Percentiles rank a stretch among this genome's conserved stretches.
Evolutionary conservation across 2,329 filamentous ascomycete genomes (phyloP).

Genomic region (Sporothrix humicola): DNA sequence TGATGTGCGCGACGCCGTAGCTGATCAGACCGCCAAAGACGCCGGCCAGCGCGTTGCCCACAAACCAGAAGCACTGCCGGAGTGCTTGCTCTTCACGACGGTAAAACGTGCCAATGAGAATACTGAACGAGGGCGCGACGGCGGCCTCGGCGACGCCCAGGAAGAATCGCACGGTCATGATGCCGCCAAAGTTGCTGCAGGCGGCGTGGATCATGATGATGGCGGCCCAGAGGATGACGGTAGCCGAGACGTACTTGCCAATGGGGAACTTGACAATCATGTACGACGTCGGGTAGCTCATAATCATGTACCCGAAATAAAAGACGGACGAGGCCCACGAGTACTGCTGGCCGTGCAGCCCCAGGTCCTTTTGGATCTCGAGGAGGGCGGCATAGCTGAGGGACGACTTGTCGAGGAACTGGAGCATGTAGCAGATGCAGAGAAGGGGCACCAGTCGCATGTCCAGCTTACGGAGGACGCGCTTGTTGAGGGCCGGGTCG

Average conservation of each 20-base stretch:
- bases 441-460: background rate
- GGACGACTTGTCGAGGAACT: slow-evolving; percentile 40
- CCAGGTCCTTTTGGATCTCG: slow-evolving; percentile 38
- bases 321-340: slow-evolving; percentile 60
- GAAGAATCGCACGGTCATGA: slow-evolving; percentile 9
- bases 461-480: background rate
- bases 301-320: slow-evolving; percentile 52
- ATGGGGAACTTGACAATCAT: background rate
- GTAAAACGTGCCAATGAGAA: background rate
- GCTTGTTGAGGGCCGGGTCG: background rate
- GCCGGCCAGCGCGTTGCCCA: background rate
- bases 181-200: slow-evolving; percentile 13
- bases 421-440: background rate
- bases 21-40: slow-evolving; percentile 9
- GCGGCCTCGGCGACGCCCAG: background rate
- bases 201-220: background rate
- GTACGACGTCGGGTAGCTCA: background rate
- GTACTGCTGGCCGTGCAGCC: slow-evolving; percentile 57
- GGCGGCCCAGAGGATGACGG: background rate
- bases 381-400: slow-evolving; percentile 42
- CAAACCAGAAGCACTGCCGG: background rate
- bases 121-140: background rate
- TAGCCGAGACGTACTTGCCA: background rate
- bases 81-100: background rate
- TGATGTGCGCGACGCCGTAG: slow-evolving; percentile 46